Evolutionary conservation across 2,329 filamentous ascomycete species (phyloP), one percentile per base, ranked within the genome.

Genomic region (Huntiella bhutanensis): DNA sequence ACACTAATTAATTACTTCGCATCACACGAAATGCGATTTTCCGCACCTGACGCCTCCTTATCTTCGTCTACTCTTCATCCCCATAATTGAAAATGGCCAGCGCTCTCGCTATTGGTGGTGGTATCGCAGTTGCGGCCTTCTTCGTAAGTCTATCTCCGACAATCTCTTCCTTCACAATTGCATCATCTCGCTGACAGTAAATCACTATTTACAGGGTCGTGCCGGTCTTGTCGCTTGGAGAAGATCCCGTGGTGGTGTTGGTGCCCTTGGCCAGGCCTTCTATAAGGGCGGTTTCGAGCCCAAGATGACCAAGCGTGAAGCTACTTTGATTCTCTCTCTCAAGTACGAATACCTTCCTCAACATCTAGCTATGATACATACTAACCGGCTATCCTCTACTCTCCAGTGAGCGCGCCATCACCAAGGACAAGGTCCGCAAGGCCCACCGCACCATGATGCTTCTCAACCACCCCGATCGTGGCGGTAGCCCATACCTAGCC

Each of bases 251-350:
- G 82, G 82, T 52, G 80, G 80, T 52, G 70, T 82, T 41, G 82
- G 81, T 53, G 79, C 82, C 33, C 67, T 94, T 55, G 91, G 91
- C 56, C 86, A 87, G 62, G 78, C 86, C 37, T 98, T 86, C 60
- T 96, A 95, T 72, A 98, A 96, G 65, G 91, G 91, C 54, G 91
- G 91, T n/a, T 98, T 98, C 60, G 91, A 98, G 67, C 70, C 77
- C 51, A 82, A 81, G 64, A 98, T 98, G 88, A 95, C 77, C 61
- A 76, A 81, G 61, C 78, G 81, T 61, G 91, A 98, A 65, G 91
- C 91, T 16, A 73, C 86, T 4, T 66, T 98, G 55, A 95, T 98
- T 51, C 67, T 98, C 42, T 82, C 91, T 53, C 77, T 96, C 51
- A 83, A 78, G 88, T 95, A 75, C 42, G 65, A 54, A 8, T 13